phyloP scores from a whole-genome alignment of 192 early-diverging fungal species.

The Backusella tuberculispora region DNA sequence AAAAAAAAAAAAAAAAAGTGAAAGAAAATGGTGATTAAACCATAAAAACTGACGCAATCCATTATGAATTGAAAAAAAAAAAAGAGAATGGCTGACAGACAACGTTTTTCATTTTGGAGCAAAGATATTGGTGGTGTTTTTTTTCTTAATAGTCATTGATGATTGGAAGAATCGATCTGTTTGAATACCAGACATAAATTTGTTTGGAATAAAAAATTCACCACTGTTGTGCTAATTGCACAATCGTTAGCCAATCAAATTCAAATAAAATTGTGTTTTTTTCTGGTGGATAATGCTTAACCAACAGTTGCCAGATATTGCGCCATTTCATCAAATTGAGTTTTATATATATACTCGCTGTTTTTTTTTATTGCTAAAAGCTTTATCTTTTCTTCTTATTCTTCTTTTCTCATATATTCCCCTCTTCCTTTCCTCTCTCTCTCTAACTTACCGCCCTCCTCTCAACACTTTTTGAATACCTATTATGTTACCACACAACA shows the following conservation, averaged over 20 bases:
- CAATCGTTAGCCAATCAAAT: conserved; percentile 21
- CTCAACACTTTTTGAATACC: background rate
- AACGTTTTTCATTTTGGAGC: background rate
- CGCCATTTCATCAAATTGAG: conserved; percentile 25
- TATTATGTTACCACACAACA: background rate
- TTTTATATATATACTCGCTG: conserved; percentile 5
- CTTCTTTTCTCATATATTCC: background rate
- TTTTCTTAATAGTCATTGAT: background rate
- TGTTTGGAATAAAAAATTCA: background rate
- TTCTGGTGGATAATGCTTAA: background rate
- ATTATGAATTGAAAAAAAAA: background rate
- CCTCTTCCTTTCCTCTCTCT: background rate
- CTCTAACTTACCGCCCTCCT: background rate
- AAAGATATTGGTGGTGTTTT: conserved; percentile 5
- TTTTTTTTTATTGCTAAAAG: background rate
- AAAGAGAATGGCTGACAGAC: background rate
- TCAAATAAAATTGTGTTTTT: conserved; percentile 13
- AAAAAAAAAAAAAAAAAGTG: background rate
- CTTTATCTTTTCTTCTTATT: background rate
- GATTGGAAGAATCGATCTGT: background rate
- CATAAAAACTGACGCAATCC: background rate
- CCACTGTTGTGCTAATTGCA: conserved; percentile 15
- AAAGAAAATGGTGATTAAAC: background rate
- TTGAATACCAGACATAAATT: background rate
- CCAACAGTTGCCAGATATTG: conserved; percentile 13